These are phyloP conservation scores for Coemansia sp. DNA, from an alignment of 192 early-diverging fungal species.

Conservation along the genomic window DNA sequence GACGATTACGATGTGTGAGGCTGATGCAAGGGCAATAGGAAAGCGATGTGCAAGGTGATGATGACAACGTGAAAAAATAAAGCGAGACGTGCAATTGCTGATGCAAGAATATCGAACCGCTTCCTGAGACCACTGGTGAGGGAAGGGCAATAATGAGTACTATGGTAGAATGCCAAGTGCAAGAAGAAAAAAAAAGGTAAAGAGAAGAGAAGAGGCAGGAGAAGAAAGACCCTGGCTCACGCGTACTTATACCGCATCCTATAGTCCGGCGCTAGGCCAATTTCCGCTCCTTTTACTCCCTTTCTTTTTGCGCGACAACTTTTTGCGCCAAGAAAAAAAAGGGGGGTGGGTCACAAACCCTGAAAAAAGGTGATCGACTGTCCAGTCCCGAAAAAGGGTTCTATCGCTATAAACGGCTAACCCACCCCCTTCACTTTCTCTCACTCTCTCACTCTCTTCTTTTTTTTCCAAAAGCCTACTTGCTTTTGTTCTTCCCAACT, in stretches of 20 bases:
- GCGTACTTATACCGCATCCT: conserved; percentile 4
- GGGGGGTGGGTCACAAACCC: conserved; percentile 8
- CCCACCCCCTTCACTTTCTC: not conserved
- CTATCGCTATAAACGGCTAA: not conserved
- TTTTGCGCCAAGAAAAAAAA: not conserved
- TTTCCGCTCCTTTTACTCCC: not conserved
- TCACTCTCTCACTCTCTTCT: not conserved
- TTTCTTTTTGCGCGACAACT: not conserved
- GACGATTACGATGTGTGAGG: conserved; percentile 2
- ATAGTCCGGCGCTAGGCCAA: conserved; percentile 8
- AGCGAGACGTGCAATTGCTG: not conserved
- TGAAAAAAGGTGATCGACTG: not conserved
- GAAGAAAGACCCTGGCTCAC: not conserved
- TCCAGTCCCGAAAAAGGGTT: conserved; percentile 14
- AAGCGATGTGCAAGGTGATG: not conserved
- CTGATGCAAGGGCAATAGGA: conserved; percentile 8
- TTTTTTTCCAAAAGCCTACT: conserved; percentile 1
- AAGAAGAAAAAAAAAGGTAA: conserved; percentile 6
- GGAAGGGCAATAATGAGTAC: not conserved
- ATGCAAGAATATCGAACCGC: conserved; percentile 8
- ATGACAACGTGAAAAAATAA: not conserved
- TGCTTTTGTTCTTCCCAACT: conserved; percentile 5
- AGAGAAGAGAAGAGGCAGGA: not conserved
- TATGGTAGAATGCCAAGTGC: conserved; percentile 1
- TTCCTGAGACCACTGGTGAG: not conserved